Evolutionary conservation across 108 stramenopile genomes (phyloP), one percentile per base, ranked within the genome.

Genomic region (Nannochloropsis salina): DNA sequence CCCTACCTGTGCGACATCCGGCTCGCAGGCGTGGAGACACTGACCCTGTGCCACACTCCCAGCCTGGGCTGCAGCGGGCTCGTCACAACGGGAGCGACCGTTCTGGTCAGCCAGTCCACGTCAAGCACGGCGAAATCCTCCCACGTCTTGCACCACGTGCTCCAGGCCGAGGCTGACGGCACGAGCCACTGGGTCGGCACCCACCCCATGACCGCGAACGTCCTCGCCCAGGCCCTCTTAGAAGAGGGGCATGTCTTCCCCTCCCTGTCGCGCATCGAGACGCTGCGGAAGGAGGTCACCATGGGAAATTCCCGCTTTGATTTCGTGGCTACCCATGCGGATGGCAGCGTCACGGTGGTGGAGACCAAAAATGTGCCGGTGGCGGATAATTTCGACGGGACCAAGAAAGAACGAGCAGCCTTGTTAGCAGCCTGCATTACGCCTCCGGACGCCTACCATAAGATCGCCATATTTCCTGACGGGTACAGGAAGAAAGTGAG

Each of bases 261-360:
- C 61, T n/a, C 15, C n/a, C 61, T 74, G 20, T 2, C 61, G n/a
- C 61, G 20, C n/a, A n/a, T 74, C 20, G 61, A 74, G 61, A 74
- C 4, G 15, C 20, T 74, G 61, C 61, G n/a, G 8, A 74, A 74
- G n/a, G 61, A 74, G n/a, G 61, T 74, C 3, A 74, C 61, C 3
- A 74, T 74, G 61, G 61, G 61, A n/a, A 74, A 74, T 74, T 74
- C 61, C n/a, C 61, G 61, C 61, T 74, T 74, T n/a, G 61, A 74
- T n/a, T 74, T 74, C 61, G 61, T 74, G 61, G 61, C n/a, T 6
- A 74, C 61, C 20, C 61, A 74, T 74, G n/a, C 20, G 15, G 61
- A 74, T 74, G 61, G 61, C 15, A 74, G 61, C 8, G 4, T 74
- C 4, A 74, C 61, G 15, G 61, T 74, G n/a, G 61, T 74, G 20